A percentile compares a stretch with the other conserved stretches of the same genome.
Evolutionary conservation across 169 alveolate species (phyloP).

Genomic region (Plasmodium inui): DNA sequence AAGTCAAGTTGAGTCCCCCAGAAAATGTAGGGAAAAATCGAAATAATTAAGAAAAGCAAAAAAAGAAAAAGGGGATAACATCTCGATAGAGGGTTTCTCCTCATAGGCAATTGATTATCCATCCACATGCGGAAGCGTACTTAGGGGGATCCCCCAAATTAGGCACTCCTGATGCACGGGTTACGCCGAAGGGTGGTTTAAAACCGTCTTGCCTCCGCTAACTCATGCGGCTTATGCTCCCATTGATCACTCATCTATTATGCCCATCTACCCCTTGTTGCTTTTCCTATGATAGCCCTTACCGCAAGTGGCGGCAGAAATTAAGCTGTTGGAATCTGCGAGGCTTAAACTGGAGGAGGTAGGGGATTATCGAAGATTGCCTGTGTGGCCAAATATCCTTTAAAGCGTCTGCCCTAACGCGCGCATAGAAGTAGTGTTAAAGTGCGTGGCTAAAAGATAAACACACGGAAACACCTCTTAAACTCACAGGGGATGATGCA

Average conservation of each 20-base stretch:
- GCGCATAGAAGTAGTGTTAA: neutral
- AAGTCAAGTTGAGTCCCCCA: slow-evolving; percentile 85
- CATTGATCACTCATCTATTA: neutral
- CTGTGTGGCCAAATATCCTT: neutral
- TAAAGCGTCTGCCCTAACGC: neutral
- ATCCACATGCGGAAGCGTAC: neutral
- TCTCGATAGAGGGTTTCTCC: neutral
- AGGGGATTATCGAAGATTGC: neutral
- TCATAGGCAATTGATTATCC: neutral
- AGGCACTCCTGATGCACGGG: neutral
- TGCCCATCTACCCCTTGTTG: neutral
- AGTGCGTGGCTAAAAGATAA: neutral
- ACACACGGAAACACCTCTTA: neutral
- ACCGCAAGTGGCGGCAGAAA: slow-evolving; percentile 84
- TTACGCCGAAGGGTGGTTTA: neutral
- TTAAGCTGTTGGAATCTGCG: slow-evolving; percentile 78
- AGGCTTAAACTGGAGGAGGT: slow-evolving; percentile 85
- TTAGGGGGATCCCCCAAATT: neutral
- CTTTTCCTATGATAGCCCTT: slow-evolving; percentile 77
- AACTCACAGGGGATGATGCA: slow-evolving; percentile 68
- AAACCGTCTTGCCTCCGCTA: neutral
- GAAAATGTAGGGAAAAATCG: slow-evolving; percentile 79
- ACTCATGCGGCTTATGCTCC: neutral
- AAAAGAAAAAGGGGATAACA: neutral
- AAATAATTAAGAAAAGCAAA: neutral